Evolutionary conservation across 2,329 filamentous ascomycete genomes (phyloP).

Genomic region (Teratosphaeria nubilosa): DNA sequence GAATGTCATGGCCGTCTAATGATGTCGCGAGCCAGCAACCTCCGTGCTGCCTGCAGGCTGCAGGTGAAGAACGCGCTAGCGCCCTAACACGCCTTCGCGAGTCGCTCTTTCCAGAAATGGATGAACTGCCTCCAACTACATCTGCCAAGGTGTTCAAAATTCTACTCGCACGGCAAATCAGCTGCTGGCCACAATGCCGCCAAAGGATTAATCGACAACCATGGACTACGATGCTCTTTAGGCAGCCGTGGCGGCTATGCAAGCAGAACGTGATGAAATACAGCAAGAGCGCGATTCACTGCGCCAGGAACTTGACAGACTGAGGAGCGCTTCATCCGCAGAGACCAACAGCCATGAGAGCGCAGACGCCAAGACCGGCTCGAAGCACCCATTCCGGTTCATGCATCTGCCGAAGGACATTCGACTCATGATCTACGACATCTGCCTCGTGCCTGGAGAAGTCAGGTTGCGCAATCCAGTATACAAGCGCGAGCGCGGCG

Average conservation of each 20-base stretch:
- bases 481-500: neutral
- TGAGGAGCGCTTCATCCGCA: neutral
- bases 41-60: no score
- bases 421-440: no score
- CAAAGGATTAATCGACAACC: no score
- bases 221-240: neutral
- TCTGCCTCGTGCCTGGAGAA: neutral
- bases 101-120: no score
- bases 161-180: no score
- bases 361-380: neutral
- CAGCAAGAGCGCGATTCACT: neutral
- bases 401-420: neutral
- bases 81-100: no score
- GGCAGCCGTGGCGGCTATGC: neutral
- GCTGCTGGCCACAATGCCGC: no score
- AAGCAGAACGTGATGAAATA: neutral
- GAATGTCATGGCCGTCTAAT: no score
- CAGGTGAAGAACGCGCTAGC: no score
- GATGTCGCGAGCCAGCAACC: no score
- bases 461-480: neutral
- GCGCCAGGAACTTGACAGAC: neutral
- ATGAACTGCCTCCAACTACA: no score
- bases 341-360: neutral
- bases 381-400: neutral
- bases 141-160: no score